phyloP scores from a whole-genome alignment of 495 filamentous ascomycete species.

The Penicillium daleae region DNA sequence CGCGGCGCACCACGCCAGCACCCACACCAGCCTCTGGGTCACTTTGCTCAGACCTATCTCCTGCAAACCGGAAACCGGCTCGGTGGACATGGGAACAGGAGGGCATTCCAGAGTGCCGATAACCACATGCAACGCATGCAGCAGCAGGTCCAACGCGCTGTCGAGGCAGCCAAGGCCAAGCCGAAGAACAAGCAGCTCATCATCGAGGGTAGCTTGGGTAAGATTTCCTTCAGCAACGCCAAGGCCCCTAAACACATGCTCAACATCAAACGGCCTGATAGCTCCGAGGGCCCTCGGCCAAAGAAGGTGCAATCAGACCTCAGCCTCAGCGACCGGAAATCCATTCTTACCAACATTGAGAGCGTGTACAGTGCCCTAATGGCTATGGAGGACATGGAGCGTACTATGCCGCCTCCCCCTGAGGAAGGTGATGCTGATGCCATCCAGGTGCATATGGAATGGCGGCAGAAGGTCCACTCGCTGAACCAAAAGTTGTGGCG shows the following conservation, averaged over 20 bases:
- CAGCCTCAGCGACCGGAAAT: slow-evolving; percentile 74
- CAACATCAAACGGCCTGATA: slow-evolving; percentile 91
- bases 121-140: slow-evolving; percentile 99
- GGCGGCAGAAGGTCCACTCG: slow-evolving; percentile 67
- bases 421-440: slow-evolving; percentile 65
- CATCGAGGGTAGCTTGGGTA: slow-evolving; percentile 95
- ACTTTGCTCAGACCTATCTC: slow-evolving; percentile 97
- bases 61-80: slow-evolving; percentile 86
- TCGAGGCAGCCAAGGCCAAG: slow-evolving; percentile 94
- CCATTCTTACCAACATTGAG: slow-evolving; percentile 82
- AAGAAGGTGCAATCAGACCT: slow-evolving; percentile 51
- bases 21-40: slow-evolving; percentile 86
- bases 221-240: slow-evolving; percentile 98
- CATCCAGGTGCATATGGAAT: slow-evolving; percentile 68
- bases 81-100: slow-evolving; percentile 62
- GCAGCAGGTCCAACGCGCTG: slow-evolving; percentile 95
- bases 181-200: slow-evolving; percentile 98
- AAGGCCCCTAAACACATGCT: slow-evolving; percentile 94
- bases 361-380: slow-evolving; percentile 83
- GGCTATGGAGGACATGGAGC: slow-evolving; percentile 90
- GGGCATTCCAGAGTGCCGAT: slow-evolving; percentile 77
- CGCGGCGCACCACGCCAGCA: slow-evolving; percentile 83
- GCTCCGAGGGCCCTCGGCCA: slow-evolving; percentile 53
- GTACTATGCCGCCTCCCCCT: slow-evolving; percentile 75
- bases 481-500: slow-evolving; percentile 85